These are phyloP conservation scores for Glycine soja DNA, from an alignment of 306 rosid genomes.

Conservation along the genomic window DNA sequence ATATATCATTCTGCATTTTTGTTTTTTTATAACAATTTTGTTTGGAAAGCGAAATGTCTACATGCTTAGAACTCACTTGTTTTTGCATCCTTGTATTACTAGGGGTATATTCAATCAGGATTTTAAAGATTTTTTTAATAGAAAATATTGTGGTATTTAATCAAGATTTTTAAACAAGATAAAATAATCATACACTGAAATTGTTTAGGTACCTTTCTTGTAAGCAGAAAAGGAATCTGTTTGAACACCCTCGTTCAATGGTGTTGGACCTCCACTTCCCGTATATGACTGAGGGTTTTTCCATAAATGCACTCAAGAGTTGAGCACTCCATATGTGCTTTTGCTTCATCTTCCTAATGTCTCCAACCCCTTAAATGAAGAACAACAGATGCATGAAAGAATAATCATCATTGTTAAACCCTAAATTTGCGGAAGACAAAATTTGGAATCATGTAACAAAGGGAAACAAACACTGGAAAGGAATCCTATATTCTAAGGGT, in stretches of 20 bases:
- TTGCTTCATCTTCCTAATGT: constrained; percentile 4
- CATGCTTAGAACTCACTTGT: background rate
- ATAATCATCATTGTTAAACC: background rate
- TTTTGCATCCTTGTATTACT: background rate
- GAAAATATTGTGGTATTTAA: too few relatives aligned
- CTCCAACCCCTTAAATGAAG: background rate
- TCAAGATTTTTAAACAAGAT: too few relatives aligned
- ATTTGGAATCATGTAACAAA: too few relatives aligned
- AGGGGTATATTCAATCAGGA: too few relatives aligned
- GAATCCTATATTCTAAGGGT: too few relatives aligned
- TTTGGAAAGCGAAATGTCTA: constrained; percentile 1
- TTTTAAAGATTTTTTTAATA: too few relatives aligned
- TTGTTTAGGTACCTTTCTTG: too few relatives aligned
- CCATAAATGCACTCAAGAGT: constrained; percentile 43
- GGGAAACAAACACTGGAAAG: too few relatives aligned
- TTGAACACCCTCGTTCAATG: too few relatives aligned
- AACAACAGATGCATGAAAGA: background rate
- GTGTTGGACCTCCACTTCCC: too few relatives aligned
- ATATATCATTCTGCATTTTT: constrained; percentile 2
- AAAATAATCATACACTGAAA: too few relatives aligned
- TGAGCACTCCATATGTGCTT: constrained; percentile 51
- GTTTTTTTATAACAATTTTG: background rate
- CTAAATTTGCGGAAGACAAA: background rate
- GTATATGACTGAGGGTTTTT: background rate
- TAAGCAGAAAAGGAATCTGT: too few relatives aligned